These are phyloP conservation scores for Epichloe hybrida DNA, from an alignment of 2,329 filamentous ascomycete genomes.

Conservation along the genomic window DNA sequence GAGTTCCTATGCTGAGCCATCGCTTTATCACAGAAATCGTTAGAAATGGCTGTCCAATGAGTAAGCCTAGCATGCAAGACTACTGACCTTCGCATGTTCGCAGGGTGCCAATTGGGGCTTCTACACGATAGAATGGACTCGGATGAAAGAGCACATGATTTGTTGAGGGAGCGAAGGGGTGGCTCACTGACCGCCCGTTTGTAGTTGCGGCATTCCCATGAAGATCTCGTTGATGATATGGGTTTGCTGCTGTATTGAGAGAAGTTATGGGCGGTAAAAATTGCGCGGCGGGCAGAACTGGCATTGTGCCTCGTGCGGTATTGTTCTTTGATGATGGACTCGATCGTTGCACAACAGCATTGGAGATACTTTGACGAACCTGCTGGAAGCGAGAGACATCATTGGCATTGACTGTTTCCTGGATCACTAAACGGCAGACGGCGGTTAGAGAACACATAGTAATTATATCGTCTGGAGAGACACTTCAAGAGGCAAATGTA, in stretches of 20 bases:
- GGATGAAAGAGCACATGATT: slow-evolving; percentile 37
- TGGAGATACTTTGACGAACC: slow-evolving; percentile 28
- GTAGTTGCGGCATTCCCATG: slow-evolving; percentile 6
- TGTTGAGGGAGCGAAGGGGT: slow-evolving; percentile 8
- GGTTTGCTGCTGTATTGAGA: slow-evolving; percentile 6
- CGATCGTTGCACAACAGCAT: slow-evolving; percentile 17
- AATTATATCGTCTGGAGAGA: not conserved
- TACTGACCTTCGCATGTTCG: slow-evolving; percentile 59
- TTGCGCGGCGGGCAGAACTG: not conserved
- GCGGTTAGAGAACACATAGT: slow-evolving; percentile 1
- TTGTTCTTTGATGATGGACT: slow-evolving; percentile 13
- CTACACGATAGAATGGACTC: slow-evolving; percentile 74
- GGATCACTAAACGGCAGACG: slow-evolving; percentile 23
- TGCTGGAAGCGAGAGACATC: slow-evolving; percentile 29
- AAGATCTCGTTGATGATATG: slow-evolving; percentile 7
- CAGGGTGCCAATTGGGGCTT: slow-evolving; percentile 49
- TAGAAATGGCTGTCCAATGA: slow-evolving; percentile 18
- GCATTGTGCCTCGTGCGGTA: slow-evolving; percentile 3
- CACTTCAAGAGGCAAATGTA: no score
- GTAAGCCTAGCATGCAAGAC: not conserved
- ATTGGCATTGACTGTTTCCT: slow-evolving; percentile 22
- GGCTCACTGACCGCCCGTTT: slow-evolving; percentile 10
- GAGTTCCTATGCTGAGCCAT: slow-evolving; percentile 42
- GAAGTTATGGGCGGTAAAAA: slow-evolving; percentile 11
- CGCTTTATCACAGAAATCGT: slow-evolving; percentile 22